These are phyloP conservation scores for Leccinum rimulosum DNA, from an alignment of 768 basidiomycete genomes.

Conservation along the genomic window DNA sequence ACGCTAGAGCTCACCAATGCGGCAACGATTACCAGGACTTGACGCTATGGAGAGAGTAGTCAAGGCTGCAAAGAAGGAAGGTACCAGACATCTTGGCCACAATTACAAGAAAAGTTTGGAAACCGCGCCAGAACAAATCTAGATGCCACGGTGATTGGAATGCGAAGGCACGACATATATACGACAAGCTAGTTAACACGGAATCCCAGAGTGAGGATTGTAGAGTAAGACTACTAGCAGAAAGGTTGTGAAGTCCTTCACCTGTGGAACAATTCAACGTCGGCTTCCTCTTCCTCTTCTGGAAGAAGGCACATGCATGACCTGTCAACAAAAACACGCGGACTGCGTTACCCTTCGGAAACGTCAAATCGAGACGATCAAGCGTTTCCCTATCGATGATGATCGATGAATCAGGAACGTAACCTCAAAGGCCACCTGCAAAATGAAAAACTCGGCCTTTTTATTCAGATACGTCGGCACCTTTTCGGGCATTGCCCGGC, in stretches of 20 bases:
- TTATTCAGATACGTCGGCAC: neutral
- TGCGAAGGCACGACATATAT: neutral
- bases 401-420: conserved; percentile 6
- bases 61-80: conserved; percentile 61
- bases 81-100: conserved; percentile 64
- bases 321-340: conserved; percentile 56
- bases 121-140: conserved; percentile 25
- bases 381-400: conserved; percentile 69
- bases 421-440: neutral
- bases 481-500: neutral
- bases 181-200: neutral
- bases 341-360: conserved; percentile 91
- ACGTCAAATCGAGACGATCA: conserved; percentile 92
- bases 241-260: neutral
- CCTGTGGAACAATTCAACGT: conserved; percentile 78
- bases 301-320: conserved; percentile 61
- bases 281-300: conserved; percentile 83
- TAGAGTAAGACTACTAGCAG: neutral
- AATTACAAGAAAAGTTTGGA: conserved; percentile 63
- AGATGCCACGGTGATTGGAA: neutral
- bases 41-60: conserved; percentile 85
- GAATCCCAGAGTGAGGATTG: neutral
- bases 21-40: conserved; percentile 46
- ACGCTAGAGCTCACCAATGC: neutral
- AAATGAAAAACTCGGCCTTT: neutral